Percentiles rank a stretch among this genome's conserved stretches.
These are phyloP conservation scores for Sporothrix inflata DNA, from an alignment of 2,329 filamentous ascomycete genomes.

Conservation along the genomic window DNA sequence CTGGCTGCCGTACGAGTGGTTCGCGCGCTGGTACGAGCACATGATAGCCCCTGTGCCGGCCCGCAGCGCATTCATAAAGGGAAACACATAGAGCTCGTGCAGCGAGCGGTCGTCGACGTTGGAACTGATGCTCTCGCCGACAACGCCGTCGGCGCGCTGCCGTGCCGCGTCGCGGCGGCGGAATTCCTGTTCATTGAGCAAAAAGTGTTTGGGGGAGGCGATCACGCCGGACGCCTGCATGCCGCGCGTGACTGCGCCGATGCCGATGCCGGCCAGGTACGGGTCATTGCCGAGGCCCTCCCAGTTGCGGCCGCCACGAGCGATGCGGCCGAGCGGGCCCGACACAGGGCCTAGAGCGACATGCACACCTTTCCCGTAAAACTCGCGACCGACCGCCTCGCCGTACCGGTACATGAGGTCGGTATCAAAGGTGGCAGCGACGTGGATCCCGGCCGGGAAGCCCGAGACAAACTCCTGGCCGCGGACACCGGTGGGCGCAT, in stretches of 20 bases:
- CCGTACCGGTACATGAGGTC: slow-evolving; percentile 68
- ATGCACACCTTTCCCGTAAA: slow-evolving; percentile 69
- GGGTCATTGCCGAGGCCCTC: slow-evolving; percentile 49
- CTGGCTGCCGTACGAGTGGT: slow-evolving; percentile 74
- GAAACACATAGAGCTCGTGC: slow-evolving; percentile 68
- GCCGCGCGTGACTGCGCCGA: slow-evolving; percentile 39
- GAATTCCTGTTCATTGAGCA: slow-evolving; percentile 64
- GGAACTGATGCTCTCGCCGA: slow-evolving; percentile 57
- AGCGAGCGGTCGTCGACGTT: slow-evolving; percentile 68
- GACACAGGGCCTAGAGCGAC: slow-evolving; percentile 63
- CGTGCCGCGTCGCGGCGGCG: slow-evolving; percentile 46
- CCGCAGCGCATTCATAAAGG: slow-evolving; percentile 63
- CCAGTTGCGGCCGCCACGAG: slow-evolving; percentile 66
- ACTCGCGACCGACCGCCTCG: slow-evolving; percentile 68
- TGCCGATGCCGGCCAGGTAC: slow-evolving; percentile 40
- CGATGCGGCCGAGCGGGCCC: slow-evolving; percentile 65
- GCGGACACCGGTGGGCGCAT: slow-evolving; percentile 45
- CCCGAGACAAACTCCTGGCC: slow-evolving; percentile 43
- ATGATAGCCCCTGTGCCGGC: slow-evolving; percentile 63
- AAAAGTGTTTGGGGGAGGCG: slow-evolving; percentile 70
- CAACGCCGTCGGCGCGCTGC: slow-evolving; percentile 52
- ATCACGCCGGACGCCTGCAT: slow-evolving; percentile 63
- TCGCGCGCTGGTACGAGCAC: slow-evolving; percentile 73
- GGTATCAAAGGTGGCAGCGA: slow-evolving; percentile 72
- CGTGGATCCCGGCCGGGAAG: slow-evolving; percentile 70